These are phyloP conservation scores for Prunus kanzakura DNA, from an alignment of 306 rosid genomes.

Conservation along the genomic window DNA sequence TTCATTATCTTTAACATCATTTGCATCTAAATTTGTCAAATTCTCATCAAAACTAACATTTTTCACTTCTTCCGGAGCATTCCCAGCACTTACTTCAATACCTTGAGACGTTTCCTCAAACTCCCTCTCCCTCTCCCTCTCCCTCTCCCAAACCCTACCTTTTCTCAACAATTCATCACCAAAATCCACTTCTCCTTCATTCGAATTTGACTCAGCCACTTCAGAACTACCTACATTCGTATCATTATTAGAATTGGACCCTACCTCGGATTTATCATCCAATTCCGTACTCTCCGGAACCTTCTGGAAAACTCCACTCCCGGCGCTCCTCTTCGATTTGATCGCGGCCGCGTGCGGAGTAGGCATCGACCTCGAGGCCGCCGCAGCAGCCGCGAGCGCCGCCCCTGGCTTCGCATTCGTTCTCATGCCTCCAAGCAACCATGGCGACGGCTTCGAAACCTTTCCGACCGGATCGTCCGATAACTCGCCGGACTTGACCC, in stretches of 20 bases:
- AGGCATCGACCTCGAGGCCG: constrained; percentile 80
- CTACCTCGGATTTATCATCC: constrained; percentile 19
- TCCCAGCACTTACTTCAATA: constrained; percentile 17
- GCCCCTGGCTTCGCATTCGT: constrained; percentile 89
- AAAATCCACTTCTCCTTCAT: constrained; percentile 17
- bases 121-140: constrained; percentile 28
- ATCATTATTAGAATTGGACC: constrained; percentile 36
- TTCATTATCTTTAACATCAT: constrained; percentile 22
- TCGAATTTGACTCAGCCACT: constrained; percentile 6
- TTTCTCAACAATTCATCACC: constrained; percentile 21
- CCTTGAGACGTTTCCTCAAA: constrained; percentile 26
- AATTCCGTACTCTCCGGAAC: constrained; percentile 28
- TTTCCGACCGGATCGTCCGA: constrained; percentile 45
- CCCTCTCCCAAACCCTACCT: constrained; percentile 30
- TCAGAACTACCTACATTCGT: constrained; percentile 18
- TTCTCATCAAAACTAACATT: constrained; percentile 32
- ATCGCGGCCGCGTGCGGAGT: constrained; percentile 89
- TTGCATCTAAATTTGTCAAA: constrained; percentile 7
- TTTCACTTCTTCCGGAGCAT: constrained; percentile 31
- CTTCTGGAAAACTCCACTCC: constrained; percentile 33
- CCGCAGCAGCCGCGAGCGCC: constrained; percentile 89
- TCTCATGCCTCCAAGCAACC: constrained; percentile 62
- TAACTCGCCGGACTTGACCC: constrained; percentile 35
- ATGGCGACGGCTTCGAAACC: constrained; percentile 53
- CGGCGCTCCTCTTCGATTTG: constrained; percentile 60